phyloP scores from a whole-genome alignment of 2,329 filamentous ascomycete genomes.

The Paracamarosporium sp. region DNA sequence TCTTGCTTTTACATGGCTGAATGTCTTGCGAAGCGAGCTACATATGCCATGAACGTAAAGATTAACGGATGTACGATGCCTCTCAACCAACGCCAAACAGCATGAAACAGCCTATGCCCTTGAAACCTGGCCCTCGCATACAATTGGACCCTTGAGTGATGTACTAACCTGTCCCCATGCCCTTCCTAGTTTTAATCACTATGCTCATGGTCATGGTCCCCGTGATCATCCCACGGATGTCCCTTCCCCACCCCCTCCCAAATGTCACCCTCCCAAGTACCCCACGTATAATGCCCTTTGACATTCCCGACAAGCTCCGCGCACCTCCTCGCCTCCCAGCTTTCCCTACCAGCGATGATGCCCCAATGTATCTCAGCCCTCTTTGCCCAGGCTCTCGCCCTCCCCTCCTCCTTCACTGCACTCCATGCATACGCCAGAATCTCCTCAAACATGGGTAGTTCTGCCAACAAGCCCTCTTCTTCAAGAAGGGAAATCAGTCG shows the following conservation, averaged over 20 bases:
- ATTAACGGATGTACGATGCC: not conserved
- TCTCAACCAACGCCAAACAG: not conserved
- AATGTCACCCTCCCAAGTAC: slow-evolving; percentile 29
- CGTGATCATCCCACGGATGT: slow-evolving; percentile 13
- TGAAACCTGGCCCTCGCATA: too few relatives aligned
- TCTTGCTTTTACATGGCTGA: not conserved
- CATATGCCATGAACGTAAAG: not conserved
- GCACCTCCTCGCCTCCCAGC: slow-evolving; percentile 31
- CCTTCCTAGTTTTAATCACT: not conserved
- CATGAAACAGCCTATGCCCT: not conserved
- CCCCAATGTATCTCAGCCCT: slow-evolving; percentile 33
- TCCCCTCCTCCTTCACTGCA: slow-evolving; percentile 28
- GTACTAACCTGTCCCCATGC: too few relatives aligned
- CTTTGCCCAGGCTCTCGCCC: slow-evolving; percentile 36
- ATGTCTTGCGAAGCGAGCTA: not conserved
- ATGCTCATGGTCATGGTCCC: slow-evolving; percentile 1
- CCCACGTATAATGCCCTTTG: slow-evolving; percentile 33
- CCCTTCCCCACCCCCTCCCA: slow-evolving; percentile 22
- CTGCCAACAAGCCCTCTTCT: slow-evolving; percentile 32
- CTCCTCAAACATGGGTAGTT: slow-evolving; percentile 38
- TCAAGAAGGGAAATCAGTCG: slow-evolving; percentile 32
- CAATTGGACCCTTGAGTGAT: too few relatives aligned
- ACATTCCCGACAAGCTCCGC: slow-evolving; percentile 29
- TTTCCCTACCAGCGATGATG: slow-evolving; percentile 32
- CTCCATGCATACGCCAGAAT: slow-evolving; percentile 42